phyloP scores from a whole-genome alignment of 2,329 filamentous ascomycete genomes.

The Coleophoma cylindrospora region DNA sequence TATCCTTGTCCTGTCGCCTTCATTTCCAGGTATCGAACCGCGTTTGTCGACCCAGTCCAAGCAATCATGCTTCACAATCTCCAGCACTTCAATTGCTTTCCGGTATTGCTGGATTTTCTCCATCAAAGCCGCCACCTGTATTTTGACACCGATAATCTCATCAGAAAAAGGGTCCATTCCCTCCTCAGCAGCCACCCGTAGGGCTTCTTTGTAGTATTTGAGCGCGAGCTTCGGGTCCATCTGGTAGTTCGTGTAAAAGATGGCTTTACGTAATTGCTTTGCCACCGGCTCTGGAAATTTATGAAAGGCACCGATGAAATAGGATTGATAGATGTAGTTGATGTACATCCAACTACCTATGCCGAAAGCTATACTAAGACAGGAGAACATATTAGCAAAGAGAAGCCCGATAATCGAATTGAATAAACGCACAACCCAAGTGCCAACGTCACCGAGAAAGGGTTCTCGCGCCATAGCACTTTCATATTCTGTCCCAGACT shows the following conservation, averaged over 20 bases:
- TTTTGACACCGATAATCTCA: constrained; percentile 83
- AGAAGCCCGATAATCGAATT: too few relatives aligned
- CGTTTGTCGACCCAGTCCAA: constrained; percentile 53
- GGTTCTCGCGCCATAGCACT: constrained; percentile 19
- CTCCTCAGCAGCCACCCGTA: constrained; percentile 66
- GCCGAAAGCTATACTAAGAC: constrained; percentile 20
- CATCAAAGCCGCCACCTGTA: constrained; percentile 74
- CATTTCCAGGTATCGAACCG: constrained; percentile 37
- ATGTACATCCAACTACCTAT: constrained; percentile 17
- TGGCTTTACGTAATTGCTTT: constrained; percentile 72
- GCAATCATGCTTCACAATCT: constrained; percentile 69
- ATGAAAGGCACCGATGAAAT: constrained; percentile 37
- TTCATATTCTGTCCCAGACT: constrained; percentile 9
- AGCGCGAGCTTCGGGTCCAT: constrained; percentile 73
- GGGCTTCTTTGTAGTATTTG: constrained; percentile 76
- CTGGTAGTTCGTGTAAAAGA: constrained; percentile 80
- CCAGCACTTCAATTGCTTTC: constrained; percentile 70
- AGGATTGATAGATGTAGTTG: constrained; percentile 25
- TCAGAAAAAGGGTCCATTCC: constrained; percentile 86
- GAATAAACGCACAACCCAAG: constrained; percentile 11
- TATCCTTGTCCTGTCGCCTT: constrained; percentile 54
- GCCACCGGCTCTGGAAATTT: constrained; percentile 66
- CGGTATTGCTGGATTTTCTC: constrained; percentile 69
- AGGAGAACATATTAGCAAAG: too few relatives aligned
- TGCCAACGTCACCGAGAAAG: constrained; percentile 22